These are phyloP conservation scores for Puccinia hordei DNA, from an alignment of 1,284 basidiomycete genomes.

Conservation along the genomic window DNA sequence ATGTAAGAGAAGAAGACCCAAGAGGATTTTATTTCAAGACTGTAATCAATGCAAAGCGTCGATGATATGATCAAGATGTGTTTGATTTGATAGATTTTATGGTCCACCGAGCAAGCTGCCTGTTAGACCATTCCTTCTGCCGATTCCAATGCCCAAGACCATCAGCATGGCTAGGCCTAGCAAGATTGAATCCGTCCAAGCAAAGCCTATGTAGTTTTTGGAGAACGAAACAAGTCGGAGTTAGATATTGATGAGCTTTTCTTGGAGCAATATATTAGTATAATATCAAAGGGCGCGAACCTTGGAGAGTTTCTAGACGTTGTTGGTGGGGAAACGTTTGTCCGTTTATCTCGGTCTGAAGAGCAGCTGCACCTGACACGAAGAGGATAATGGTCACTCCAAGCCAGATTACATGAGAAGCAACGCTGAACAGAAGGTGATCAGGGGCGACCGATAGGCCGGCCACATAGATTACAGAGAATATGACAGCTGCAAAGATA, in stretches of 20 bases:
- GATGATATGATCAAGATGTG: too few species aligned
- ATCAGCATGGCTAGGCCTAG: conserved; percentile 15
- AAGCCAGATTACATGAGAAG: conserved; percentile 31
- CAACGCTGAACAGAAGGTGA: conserved; percentile 36
- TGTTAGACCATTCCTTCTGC: conserved; percentile 33
- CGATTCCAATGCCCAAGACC: conserved; percentile 25
- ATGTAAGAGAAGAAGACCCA: too few species aligned
- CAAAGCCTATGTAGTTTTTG: conserved; percentile 21
- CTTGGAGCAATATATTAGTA: not conserved
- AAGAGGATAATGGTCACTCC: conserved; percentile 32
- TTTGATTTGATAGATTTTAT: not conserved
- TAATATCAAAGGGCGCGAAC: too few species aligned
- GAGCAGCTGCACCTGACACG: conserved; percentile 43
- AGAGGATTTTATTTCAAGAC: too few species aligned
- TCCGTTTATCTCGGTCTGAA: conserved; percentile 20
- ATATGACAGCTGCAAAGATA: conserved; percentile 4
- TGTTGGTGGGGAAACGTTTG: conserved; percentile 27
- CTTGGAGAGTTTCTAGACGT: conserved; percentile 37
- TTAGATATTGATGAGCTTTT: not conserved
- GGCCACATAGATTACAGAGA: conserved; percentile 13
- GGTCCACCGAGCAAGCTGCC: conserved; percentile 36
- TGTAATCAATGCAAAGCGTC: not conserved
- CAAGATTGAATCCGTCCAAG: conserved; percentile 45
- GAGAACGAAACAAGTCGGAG: not conserved
- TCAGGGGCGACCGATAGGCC: conserved; percentile 17